Evolutionary conservation across 768 basidiomycete species (phyloP).

Genomic region (Suillus occidentalis): DNA sequence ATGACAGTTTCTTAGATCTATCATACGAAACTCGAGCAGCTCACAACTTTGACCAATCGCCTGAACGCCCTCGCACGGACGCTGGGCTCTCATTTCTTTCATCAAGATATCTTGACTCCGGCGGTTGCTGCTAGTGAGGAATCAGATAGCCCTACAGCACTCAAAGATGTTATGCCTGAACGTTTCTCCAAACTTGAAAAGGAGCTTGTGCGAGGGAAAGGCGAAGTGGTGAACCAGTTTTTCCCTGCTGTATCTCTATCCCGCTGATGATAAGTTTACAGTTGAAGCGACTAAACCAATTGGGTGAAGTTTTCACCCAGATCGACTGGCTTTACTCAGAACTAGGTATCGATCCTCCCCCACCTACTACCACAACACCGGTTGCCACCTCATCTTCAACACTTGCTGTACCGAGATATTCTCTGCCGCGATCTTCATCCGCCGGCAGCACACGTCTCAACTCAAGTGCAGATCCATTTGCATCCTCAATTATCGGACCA

Average conservation of each 20-base stretch:
- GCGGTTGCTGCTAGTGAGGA: slow-evolving; percentile 43
- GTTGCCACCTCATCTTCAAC: slow-evolving; percentile 37
- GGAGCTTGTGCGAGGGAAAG: slow-evolving; percentile 80
- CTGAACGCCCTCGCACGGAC: slow-evolving; percentile 58
- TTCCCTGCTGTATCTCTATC: slow-evolving; percentile 3
- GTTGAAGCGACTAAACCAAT: slow-evolving; percentile 65
- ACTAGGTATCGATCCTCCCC: slow-evolving; percentile 70
- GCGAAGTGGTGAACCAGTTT: slow-evolving; percentile 67
- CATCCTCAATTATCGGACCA: slow-evolving; percentile 17
- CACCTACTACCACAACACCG: slow-evolving; percentile 45
- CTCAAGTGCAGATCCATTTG: slow-evolving; percentile 26
- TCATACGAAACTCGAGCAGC: slow-evolving; percentile 75
- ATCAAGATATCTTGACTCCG: slow-evolving; percentile 54
- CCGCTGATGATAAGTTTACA: slow-evolving; percentile 27
- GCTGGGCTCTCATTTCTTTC: slow-evolving; percentile 58
- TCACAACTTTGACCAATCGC: slow-evolving; percentile 68
- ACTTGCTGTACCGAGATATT: slow-evolving; percentile 37
- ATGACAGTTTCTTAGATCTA: slow-evolving; percentile 47
- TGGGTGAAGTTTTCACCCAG: slow-evolving; percentile 66
- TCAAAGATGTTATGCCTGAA: slow-evolving; percentile 77
- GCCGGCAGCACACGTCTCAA: slow-evolving; percentile 25
- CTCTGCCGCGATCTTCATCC: slow-evolving; percentile 46
- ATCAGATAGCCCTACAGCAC: slow-evolving; percentile 36
- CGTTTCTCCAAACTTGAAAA: slow-evolving; percentile 80
- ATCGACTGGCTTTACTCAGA: slow-evolving; percentile 84